Evolutionary conservation across 495 filamentous ascomycete genomes (phyloP).

Genomic region (Aspergillus hancockii): DNA sequence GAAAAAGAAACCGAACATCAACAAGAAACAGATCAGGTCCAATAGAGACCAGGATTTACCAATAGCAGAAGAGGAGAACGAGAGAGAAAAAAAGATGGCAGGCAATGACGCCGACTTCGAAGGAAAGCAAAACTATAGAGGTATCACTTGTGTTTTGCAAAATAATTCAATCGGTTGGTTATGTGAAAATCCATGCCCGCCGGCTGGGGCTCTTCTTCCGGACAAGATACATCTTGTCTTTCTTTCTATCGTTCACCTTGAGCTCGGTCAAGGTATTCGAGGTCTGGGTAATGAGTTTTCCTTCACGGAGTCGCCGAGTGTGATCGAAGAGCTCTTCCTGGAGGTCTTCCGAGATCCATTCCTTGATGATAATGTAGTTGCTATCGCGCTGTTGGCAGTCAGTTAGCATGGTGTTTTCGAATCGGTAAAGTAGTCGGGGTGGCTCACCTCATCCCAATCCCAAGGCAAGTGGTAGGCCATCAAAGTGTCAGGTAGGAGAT

Average conservation of each 20-base stretch:
- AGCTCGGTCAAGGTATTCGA: slow-evolving; percentile 50
- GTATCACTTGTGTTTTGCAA: slow-evolving; percentile 14
- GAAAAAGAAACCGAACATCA: slow-evolving; percentile 12
- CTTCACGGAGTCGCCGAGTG: slow-evolving; percentile 62
- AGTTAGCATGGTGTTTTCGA: slow-evolving; percentile 1
- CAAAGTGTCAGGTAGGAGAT: slow-evolving; percentile 52
- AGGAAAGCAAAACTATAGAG: slow-evolving; percentile 7
- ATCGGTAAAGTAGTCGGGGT: not conserved
- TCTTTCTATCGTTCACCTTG: slow-evolving; percentile 51
- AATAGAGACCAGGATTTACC: slow-evolving; percentile 7
- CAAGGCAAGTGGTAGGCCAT: slow-evolving; percentile 49
- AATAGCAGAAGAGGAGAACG: too few relatives aligned
- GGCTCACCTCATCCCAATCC: slow-evolving; percentile 52
- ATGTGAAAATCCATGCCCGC: slow-evolving; percentile 38
- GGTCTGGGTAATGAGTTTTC: slow-evolving; percentile 44
- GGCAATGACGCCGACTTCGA: slow-evolving; percentile 8
- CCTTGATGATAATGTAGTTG: slow-evolving; percentile 74
- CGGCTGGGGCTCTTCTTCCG: slow-evolving; percentile 58
- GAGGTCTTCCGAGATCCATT: slow-evolving; percentile 70
- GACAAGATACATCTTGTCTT: slow-evolving; percentile 60
- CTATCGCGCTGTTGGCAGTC: slow-evolving; percentile 49
- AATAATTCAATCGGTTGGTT: slow-evolving; percentile 12
- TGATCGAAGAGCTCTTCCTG: slow-evolving; percentile 74
- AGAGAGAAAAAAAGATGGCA: slow-evolving; percentile 13
- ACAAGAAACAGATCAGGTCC: slow-evolving; percentile 14